These are phyloP conservation scores for Lactarius evosmus DNA, from an alignment of 768 basidiomycete genomes.

Conservation along the genomic window DNA sequence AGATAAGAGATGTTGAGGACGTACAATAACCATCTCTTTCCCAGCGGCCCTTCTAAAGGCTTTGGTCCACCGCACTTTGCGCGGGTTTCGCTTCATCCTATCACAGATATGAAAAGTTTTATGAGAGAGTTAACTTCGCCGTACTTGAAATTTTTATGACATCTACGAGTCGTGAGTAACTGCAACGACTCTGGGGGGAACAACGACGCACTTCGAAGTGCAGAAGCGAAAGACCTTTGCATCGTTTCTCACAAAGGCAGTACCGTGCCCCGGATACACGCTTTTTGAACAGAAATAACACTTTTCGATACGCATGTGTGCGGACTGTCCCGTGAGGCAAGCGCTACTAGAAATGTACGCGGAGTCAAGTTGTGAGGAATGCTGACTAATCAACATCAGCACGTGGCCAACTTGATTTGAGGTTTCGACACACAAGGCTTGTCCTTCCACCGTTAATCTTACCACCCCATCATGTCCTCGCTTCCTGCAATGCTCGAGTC, in stretches of 20 bases:
- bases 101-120: background rate
- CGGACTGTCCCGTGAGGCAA: background rate
- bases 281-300: conserved; percentile 98
- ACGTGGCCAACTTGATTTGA: conserved; percentile 13
- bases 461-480: conserved; percentile 51
- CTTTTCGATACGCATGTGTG: conserved; percentile 87
- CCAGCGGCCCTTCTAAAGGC: conserved; percentile 98
- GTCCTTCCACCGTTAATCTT: conserved; percentile 14
- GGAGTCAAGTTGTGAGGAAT: background rate
- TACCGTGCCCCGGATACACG: conserved; percentile 97
- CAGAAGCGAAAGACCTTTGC: conserved; percentile 98
- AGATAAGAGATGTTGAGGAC: conserved; percentile 32
- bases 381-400: conserved; percentile 21
- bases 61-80: conserved; percentile 99
- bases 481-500: conserved; percentile 37
- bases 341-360: conserved; percentile 20
- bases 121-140: conserved; percentile 27
- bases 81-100: conserved; percentile 99
- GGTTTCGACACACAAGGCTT: conserved; percentile 2
- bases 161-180: conserved; percentile 47
- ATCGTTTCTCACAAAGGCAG: conserved; percentile 96
- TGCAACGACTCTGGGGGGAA: background rate
- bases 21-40: conserved; percentile 98
- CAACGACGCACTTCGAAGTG: conserved; percentile 77
- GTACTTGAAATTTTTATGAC: conserved; percentile 99